Conservation (phyloP, 179 eudicot genomes). For the Drosera spatulata region DNA sequence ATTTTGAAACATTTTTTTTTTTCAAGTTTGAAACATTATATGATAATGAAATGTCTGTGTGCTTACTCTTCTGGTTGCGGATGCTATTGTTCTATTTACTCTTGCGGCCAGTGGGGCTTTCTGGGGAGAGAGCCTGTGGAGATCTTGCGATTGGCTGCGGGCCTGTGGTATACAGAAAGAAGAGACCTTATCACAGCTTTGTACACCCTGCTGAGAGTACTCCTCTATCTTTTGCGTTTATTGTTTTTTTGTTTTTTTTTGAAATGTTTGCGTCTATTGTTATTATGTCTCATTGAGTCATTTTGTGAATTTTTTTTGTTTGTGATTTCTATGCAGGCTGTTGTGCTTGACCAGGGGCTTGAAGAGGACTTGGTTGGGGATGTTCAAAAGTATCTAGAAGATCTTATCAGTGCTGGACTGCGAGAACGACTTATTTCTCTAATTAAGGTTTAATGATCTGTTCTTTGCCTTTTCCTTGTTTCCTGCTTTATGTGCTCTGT, state of each 20-base stretch:
- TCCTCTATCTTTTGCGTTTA: background rate
- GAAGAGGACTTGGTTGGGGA: slow-evolving; percentile 76
- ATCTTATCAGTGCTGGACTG: slow-evolving; percentile 68
- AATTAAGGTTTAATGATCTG: slow-evolving; percentile 47
- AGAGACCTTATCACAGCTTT: slow-evolving; percentile 86
- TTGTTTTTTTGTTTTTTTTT: background rate
- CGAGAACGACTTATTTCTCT: slow-evolving; percentile 62
- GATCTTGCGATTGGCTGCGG: slow-evolving; percentile 73
- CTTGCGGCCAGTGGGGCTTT: slow-evolving; percentile 64
- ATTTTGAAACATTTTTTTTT: background rate
- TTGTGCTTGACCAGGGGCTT: slow-evolving; percentile 90
- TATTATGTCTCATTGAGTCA: background rate
- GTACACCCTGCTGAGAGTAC: slow-evolving; percentile 84
- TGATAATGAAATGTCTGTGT: background rate
- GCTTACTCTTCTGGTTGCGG: slow-evolving; percentile 1
- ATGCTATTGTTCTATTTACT: background rate
- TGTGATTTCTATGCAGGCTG: slow-evolving; percentile 44
- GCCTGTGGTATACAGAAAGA: slow-evolving; percentile 97
- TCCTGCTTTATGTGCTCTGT: background rate
- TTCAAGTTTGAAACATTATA: background rate
- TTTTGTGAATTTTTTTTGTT: background rate
- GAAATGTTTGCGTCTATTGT: no score
- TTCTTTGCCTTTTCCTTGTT: no score
- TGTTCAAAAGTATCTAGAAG: slow-evolving; percentile 71
- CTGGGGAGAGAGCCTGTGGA: slow-evolving; percentile 80